Conservation (phyloP, 495 filamentous ascomycete species). For the Penicillium dipodomyicola region DNA sequence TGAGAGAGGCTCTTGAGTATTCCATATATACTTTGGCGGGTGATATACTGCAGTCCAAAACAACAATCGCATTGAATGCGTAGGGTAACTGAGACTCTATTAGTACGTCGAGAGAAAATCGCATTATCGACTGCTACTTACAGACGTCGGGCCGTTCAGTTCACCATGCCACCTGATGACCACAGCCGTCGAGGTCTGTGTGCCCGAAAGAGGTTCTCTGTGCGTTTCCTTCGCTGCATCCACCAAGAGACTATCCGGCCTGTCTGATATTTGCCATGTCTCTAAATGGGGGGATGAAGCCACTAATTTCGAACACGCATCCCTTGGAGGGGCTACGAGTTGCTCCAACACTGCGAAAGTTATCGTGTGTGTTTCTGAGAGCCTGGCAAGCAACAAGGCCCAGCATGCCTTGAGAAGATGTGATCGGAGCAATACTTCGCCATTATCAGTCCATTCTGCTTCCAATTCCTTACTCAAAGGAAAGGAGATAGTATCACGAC, state of each 20-base stretch:
- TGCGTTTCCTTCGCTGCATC: neutral
- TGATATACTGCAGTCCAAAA: neutral
- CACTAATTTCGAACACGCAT: neutral
- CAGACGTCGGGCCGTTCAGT: neutral
- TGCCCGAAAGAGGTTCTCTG: neutral
- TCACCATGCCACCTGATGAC: neutral
- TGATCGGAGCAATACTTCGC: neutral
- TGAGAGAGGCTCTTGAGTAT: neutral
- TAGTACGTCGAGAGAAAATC: neutral
- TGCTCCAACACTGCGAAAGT: conserved; percentile 1
- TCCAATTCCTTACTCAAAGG: neutral
- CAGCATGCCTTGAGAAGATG: neutral
- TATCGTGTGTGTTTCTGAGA: neutral
- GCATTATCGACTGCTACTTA: neutral
- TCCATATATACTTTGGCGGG: neutral
- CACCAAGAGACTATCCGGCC: neutral
- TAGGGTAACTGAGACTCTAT: neutral
- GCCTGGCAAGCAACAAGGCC: neutral
- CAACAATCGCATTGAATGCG: neutral
- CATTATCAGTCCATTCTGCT: neutral
- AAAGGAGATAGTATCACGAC: neutral
- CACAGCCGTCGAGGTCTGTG: neutral
- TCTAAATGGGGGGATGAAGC: neutral
- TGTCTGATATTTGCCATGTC: neutral
- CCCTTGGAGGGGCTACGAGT: neutral